Percentiles rank a stretch among this genome's conserved stretches.
phyloP scores from a whole-genome alignment of 1,284 basidiomycete species.

The Papiliotrema terrestris region DNA sequence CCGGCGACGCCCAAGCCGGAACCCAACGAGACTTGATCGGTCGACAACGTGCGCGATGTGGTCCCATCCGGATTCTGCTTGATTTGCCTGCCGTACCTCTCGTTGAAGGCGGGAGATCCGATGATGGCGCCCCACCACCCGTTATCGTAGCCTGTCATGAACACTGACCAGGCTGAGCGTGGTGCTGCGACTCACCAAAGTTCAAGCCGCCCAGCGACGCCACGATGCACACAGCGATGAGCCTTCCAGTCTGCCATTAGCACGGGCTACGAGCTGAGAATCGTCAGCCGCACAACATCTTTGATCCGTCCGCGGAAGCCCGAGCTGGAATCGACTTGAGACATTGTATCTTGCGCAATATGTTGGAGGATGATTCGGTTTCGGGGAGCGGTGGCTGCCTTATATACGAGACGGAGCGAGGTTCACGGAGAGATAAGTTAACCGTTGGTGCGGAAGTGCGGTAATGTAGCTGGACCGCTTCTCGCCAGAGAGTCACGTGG shows the following conservation, averaged over 20 bases:
- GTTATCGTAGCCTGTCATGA: slow-evolving; percentile 5
- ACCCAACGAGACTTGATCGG: slow-evolving; percentile 7
- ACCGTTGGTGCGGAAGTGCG: too few relatives aligned
- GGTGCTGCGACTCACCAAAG: slow-evolving; percentile 5
- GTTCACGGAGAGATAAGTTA: too few relatives aligned
- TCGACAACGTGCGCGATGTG: background rate
- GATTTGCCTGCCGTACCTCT: slow-evolving; percentile 1
- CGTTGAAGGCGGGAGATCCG: slow-evolving; percentile 5
- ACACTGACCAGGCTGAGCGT: background rate
- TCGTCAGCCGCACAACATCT: too few relatives aligned
- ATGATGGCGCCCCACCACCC: slow-evolving; percentile 18
- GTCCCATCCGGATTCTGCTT: background rate
- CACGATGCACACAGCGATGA: slow-evolving; percentile 5
- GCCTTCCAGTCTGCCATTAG: slow-evolving; percentile 2
- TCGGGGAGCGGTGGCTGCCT: too few relatives aligned
- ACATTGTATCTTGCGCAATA: too few relatives aligned
- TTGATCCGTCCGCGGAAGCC: too few relatives aligned
- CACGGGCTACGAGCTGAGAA: too few relatives aligned
- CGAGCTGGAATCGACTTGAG: too few relatives aligned
- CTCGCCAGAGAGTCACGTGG: too few relatives aligned
- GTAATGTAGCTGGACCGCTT: too few relatives aligned
- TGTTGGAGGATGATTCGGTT: too few relatives aligned
- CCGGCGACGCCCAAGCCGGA: slow-evolving; percentile 15
- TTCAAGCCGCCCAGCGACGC: slow-evolving; percentile 5
- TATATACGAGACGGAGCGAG: too few relatives aligned